phyloP scores from a whole-genome alignment of 768 basidiomycete species.

The Psilocybe cubensis region DNA sequence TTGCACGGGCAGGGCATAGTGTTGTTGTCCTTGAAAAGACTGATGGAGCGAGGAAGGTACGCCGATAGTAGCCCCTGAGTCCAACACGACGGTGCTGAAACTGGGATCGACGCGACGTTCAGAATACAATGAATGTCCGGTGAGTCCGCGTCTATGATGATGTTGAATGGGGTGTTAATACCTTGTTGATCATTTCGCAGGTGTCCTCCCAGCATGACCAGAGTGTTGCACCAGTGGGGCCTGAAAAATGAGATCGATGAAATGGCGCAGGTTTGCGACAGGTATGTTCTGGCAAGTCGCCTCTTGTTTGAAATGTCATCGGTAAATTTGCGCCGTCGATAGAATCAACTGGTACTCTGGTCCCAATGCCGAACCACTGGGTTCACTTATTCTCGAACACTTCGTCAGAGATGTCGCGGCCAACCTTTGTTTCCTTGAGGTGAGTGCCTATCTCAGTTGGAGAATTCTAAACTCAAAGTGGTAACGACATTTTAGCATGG shows the following conservation, averaged over 20 bases:
- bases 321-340: background rate
- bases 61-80: constrained; percentile 13
- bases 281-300: constrained; percentile 18
- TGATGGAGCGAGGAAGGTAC: constrained; percentile 44
- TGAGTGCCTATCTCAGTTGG: constrained; percentile 21
- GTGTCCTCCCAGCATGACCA: constrained; percentile 61
- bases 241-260: constrained; percentile 45
- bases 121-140: background rate
- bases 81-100: background rate
- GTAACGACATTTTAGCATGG: constrained; percentile 41
- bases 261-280: constrained; percentile 36
- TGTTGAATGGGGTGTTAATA: no score
- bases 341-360: constrained; percentile 33
- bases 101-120: background rate
- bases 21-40: constrained; percentile 60
- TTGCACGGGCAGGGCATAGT: constrained; percentile 60
- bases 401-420: constrained; percentile 35
- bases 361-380: constrained; percentile 46
- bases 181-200: constrained; percentile 17
- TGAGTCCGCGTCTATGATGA: no score
- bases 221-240: constrained; percentile 59
- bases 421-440: constrained; percentile 46
- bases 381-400: constrained; percentile 43
- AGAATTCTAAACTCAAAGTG: background rate
- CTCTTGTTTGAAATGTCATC: background rate